Evolutionary conservation across 345 rosid genomes (phyloP), one percentile per base, ranked within the genome.

Genomic region (Rhodomyrtus tomentosa): DNA sequence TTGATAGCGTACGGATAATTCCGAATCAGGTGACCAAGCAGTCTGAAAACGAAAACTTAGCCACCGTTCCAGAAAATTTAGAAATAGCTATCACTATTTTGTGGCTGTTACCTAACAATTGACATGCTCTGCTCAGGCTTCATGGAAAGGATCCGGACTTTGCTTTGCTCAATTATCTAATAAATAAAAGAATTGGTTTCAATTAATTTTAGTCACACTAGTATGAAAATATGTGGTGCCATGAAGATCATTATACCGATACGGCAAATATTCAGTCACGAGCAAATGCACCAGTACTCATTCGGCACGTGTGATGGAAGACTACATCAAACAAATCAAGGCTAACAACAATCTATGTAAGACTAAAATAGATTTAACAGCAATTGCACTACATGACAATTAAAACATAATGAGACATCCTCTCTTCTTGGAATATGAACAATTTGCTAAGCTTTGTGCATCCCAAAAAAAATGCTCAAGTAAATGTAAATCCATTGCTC

Each of bases 131-230:
- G 90, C 81, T 92, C 93, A 50, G 93, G 91, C 92, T 91, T 95
- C 87, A 91, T 83, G 62, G 96, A 95, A 83, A 95, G 98, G 83
- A 94, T 88, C 83, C 87, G 93, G 85, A 91, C 91, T 89, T 93
- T 95, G 93, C 94, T 90, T 83, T 95, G 98, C 88, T 95, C 95
- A 55, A 94, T 92, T 83, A 94, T 94, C 98, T 95, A 95, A 84
- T 87, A 50, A 58, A 38, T 55, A 38, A 21, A 55, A 2, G 42
- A 84, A 59, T 25, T 52, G 49, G 49, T 82, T 53, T 82, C 16
- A 2, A 24, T 18, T 16, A 27, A 50, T 80, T 45, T 29, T 11
- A 80, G 45, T 29, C 45, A 72, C 9, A 55, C n/a, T 24, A n/a
- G 24, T 55, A 79, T 79, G 50, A 79, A 20, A 79, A 50, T 79